Percentiles rank a stretch among this genome's conserved stretches.
Evolutionary conservation across 257 asterid genomes (phyloP).

Genomic region (Cinchona pubescens): DNA sequence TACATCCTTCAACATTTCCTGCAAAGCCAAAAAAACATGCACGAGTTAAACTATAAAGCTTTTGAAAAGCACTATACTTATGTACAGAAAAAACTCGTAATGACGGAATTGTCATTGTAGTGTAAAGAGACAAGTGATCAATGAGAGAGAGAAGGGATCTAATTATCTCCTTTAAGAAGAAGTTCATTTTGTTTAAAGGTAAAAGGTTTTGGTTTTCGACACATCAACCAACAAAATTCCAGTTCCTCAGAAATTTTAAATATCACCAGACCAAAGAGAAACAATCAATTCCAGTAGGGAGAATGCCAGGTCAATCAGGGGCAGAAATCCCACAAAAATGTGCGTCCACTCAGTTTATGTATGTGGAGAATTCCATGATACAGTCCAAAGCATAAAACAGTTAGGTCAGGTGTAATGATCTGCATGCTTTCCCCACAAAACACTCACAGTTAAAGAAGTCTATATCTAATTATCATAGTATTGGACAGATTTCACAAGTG

Average conservation of each 20-base stretch:
- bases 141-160: neutral
- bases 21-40: conserved; percentile 25
- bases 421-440: no score
- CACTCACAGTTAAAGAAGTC: no score
- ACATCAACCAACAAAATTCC: neutral
- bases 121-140: neutral
- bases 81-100: neutral
- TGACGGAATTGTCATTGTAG: neutral
- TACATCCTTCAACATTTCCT: conserved; percentile 96
- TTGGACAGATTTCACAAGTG: neutral
- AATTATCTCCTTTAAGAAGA: neutral
- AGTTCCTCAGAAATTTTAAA: neutral
- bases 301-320: neutral
- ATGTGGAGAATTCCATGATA: neutral
- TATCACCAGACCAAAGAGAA: neutral
- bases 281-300: neutral
- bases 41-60: conserved; percentile 2
- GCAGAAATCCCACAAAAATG: neutral
- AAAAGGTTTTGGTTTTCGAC: neutral
- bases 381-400: neutral
- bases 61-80: neutral
- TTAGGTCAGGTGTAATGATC: neutral
- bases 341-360: neutral
- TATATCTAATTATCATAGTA: neutral
- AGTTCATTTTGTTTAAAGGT: neutral